Evolutionary conservation across 305 asterid genomes (phyloP).

Genomic region (Fraxinus latifolia): DNA sequence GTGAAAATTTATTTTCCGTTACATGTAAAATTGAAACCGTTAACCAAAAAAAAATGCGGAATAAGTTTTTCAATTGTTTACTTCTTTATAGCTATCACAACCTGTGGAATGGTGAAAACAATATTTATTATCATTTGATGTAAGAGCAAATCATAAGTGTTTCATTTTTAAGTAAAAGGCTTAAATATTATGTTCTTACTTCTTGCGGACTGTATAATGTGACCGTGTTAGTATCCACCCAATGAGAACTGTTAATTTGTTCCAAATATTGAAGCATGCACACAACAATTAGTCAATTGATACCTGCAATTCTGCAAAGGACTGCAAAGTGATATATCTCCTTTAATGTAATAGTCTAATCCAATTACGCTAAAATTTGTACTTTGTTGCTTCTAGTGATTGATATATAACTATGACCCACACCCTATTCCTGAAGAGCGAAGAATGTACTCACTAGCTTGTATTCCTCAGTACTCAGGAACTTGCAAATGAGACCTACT

Average conservation of each 20-base stretch:
- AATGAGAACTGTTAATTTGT: background rate
- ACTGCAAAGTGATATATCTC: background rate
- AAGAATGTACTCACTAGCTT: background rate
- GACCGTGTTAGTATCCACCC: background rate
- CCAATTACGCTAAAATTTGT: background rate
- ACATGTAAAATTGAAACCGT: background rate
- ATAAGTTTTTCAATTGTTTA: background rate
- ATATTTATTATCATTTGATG: background rate
- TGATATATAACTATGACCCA: background rate
- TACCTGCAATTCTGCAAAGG: background rate
- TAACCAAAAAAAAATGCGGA: background rate
- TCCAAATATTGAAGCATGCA: background rate
- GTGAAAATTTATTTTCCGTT: background rate
- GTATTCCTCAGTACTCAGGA: background rate
- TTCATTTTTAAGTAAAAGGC: background rate
- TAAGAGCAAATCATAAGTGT: background rate
- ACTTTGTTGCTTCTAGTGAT: background rate
- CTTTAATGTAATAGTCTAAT: background rate
- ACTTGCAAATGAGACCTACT: background rate
- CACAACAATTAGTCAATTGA: background rate
- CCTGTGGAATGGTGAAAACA: background rate
- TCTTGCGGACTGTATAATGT: background rate
- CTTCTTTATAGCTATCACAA: background rate
- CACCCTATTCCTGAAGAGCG: background rate
- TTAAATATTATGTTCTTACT: background rate